Percentiles rank a stretch among this genome's conserved stretches.
Conservation (phyloP, 345 rosid species). For the Eucalyptus pauciflora region DNA sequence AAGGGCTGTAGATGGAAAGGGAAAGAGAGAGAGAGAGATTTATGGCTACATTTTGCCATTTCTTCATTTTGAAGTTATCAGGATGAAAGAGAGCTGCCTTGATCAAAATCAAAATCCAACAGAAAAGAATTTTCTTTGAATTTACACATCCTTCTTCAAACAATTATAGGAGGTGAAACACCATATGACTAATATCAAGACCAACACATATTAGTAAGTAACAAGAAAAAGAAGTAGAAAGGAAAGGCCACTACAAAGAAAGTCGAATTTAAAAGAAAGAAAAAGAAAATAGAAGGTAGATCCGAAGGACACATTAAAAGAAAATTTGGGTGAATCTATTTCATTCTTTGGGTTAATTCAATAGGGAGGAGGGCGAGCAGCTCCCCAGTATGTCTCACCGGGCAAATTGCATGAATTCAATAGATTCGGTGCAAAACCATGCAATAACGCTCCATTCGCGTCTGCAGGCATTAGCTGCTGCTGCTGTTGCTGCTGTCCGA, state of each 20-base stretch:
- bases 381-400: constrained; percentile 67
- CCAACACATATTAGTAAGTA: neutral
- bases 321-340: neutral
- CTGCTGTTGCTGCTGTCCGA: constrained; percentile 29
- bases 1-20: neutral
- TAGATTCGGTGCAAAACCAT: constrained; percentile 76
- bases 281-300: neutral
- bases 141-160: constrained; percentile 41
- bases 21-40: neutral
- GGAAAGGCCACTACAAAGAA: neutral
- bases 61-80: neutral
- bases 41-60: neutral
- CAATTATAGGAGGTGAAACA: neutral
- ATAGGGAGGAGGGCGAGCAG: constrained; percentile 49
- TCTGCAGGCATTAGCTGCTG: constrained; percentile 43
- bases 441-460: constrained; percentile 30
- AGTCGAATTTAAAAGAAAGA: neutral
- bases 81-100: neutral
- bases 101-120: neutral
- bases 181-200: neutral
- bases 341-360: neutral
- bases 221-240: neutral
- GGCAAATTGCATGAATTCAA: constrained; percentile 48
- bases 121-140: constrained; percentile 6
- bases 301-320: neutral